These are phyloP conservation scores for Echria macrotheca DNA, from an alignment of 495 filamentous ascomycete genomes.

Conservation along the genomic window DNA sequence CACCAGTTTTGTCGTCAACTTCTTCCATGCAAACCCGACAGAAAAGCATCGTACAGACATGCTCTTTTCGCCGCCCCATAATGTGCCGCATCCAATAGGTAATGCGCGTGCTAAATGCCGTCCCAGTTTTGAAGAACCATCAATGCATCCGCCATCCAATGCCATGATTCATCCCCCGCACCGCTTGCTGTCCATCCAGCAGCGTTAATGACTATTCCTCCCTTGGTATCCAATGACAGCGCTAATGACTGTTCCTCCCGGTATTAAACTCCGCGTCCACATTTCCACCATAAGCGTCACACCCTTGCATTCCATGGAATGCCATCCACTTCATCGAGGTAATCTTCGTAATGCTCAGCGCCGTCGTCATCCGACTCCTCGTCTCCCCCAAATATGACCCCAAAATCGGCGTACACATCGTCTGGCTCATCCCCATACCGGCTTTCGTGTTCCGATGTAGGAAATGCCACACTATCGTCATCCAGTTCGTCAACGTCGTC, in stretches of 20 bases:
- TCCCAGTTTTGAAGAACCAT: conserved; percentile 6
- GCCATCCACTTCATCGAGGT: conserved; percentile 31
- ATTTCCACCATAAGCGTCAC: conserved; percentile 7
- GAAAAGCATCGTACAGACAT: background rate
- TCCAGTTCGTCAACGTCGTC: conserved; percentile 25
- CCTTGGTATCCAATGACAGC: too few species aligned
- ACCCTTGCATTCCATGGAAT: conserved; percentile 31
- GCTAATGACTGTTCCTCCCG: too few species aligned
- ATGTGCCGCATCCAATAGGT: background rate
- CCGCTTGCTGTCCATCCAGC: too few species aligned
- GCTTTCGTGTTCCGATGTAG: conserved; percentile 39
- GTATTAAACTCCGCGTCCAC: too few species aligned
- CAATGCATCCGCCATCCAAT: conserved; percentile 2
- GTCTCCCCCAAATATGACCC: conserved; percentile 36
- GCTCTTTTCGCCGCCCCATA: background rate
- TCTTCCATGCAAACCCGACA: background rate
- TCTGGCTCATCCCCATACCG: conserved; percentile 38
- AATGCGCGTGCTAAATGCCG: too few species aligned
- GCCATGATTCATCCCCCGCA: background rate
- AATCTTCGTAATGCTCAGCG: conserved; percentile 26
- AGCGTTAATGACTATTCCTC: too few species aligned
- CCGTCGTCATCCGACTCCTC: conserved; percentile 18
- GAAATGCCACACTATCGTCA: conserved; percentile 36
- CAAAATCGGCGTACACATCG: conserved; percentile 46
- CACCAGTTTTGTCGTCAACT: background rate